Evolutionary conservation across 1,284 basidiomycete species (phyloP), one percentile per base, ranked within the genome.

Genomic region (Rhodotorula sp.): DNA sequence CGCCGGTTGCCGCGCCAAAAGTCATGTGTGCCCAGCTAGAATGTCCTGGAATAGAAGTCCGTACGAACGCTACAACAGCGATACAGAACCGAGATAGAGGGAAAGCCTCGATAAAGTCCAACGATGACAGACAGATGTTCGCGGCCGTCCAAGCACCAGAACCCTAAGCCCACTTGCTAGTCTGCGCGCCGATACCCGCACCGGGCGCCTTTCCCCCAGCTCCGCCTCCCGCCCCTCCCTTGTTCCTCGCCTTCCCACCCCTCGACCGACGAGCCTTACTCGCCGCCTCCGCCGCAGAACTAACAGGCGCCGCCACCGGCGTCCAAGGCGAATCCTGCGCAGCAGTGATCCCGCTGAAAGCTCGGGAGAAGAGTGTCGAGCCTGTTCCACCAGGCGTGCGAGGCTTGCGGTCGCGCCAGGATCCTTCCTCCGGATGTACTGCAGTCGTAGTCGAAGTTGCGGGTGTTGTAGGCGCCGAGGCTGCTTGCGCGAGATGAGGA

Each of bases 111-210:
- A 44, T 6, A 44, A 13, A 44, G 39, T 44, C 39, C 39, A 15
- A 44, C 39, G 39, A 44, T 17, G 39, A 15, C 2, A 44, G 39
- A 44, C 2, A 44, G 39, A 8, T 34, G 34, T 4, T 13, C 22
- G 34, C 7, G 8, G 11, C 5, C n/a, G 8, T 29, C 24, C 24
- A 8, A 53, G 4, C 51, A 6, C 29, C 4, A 10, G 29, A 13
- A 7, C 51, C 4, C 15, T 46, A 56, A 24, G 61, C 61, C 61
- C 61, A 62, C 61, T 48, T 55, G 30, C 61, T 62, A 19, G 47
- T 10, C 58, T 59, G 58, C 47, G 58, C 34, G 13, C 58, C 58
- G 8, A 30, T 47, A 44, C 39, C 39, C 19, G 39, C 7, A 15
- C 39, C 39, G 39, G 13, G 13, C 39, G 39, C 39, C 39, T 44